Evolutionary conservation across 2,329 filamentous ascomycete genomes (phyloP).

Genomic region (Alternaria hordeiaustralica): DNA sequence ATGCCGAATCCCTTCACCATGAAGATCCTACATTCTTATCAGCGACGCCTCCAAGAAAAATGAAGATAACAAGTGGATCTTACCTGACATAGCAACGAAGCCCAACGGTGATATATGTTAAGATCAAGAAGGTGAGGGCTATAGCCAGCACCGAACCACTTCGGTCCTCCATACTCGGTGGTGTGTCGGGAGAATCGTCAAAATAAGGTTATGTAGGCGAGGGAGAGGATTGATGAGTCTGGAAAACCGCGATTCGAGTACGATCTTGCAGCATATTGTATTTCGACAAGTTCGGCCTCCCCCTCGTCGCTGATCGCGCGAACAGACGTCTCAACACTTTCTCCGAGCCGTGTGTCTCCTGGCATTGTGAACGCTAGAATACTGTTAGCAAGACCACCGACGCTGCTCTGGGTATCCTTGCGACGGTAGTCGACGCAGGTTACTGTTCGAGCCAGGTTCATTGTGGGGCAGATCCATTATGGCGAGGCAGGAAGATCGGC

Average conservation of each 20-base stretch:
- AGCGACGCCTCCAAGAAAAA: slow-evolving; percentile 1
- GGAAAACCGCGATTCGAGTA: neutral
- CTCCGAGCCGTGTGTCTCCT: slow-evolving; percentile 4
- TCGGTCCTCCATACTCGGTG: slow-evolving; percentile 31
- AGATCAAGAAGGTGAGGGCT: slow-evolving; percentile 45
- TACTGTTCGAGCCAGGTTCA: slow-evolving; percentile 9
- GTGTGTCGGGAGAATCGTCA: neutral
- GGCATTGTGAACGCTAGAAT: slow-evolving; percentile 14
- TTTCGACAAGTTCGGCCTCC: slow-evolving; percentile 1
- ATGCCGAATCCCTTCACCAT: slow-evolving; percentile 49
- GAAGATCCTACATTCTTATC: slow-evolving; percentile 19
- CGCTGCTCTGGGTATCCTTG: slow-evolving; percentile 9
- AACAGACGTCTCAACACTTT: slow-evolving; percentile 17
- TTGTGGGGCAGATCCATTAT: slow-evolving; percentile 11
- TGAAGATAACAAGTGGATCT: slow-evolving; percentile 5
- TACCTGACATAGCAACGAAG: slow-evolving; percentile 49
- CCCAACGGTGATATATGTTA: slow-evolving; percentile 48
- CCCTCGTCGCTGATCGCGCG: slow-evolving; percentile 12
- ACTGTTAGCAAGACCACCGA: slow-evolving; percentile 16
- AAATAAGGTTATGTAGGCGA: slow-evolving; percentile 3
- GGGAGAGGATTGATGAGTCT: neutral
- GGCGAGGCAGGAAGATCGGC: slow-evolving; percentile 11
- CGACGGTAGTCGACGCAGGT: slow-evolving; percentile 11
- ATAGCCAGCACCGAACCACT: slow-evolving; percentile 35
- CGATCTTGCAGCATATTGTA: slow-evolving; percentile 16